These are phyloP conservation scores for Globisporangium heterothallicum DNA, from an alignment of 352 stramenopile species.

Conservation along the genomic window DNA sequence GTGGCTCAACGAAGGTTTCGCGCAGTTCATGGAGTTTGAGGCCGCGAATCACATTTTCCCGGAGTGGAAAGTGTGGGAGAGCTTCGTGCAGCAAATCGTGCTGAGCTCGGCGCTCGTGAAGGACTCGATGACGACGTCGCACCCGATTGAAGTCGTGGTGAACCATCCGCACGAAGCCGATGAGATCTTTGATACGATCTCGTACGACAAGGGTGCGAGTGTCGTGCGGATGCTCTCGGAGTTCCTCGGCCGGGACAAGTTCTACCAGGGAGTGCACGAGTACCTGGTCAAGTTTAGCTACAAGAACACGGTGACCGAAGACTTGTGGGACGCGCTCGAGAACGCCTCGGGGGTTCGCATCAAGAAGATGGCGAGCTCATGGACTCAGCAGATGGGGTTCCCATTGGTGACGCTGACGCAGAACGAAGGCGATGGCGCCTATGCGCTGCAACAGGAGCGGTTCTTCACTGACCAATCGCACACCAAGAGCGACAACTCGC, in stretches of 20 bases:
- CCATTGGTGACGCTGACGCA: conserved; percentile 84
- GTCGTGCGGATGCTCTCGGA: conserved; percentile 73
- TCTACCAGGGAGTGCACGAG: conserved; percentile 82
- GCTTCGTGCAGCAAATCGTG: conserved; percentile 85
- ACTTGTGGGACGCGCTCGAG: conserved; percentile 94
- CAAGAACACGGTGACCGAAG: conserved; percentile 92
- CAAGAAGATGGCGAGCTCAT: conserved; percentile 89
- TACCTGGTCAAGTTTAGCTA: conserved; percentile 95
- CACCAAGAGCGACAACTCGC: conserved; percentile 51
- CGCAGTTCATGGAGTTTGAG: conserved; percentile 94
- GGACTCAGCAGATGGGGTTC: conserved; percentile 94
- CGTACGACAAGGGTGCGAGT: conserved; percentile 90
- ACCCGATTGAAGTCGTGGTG: conserved; percentile 95
- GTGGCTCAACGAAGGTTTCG: conserved; percentile 98
- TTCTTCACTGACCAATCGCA: conserved; percentile 89
- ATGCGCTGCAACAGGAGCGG: conserved; percentile 86
- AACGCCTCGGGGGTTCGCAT: conserved; percentile 87
- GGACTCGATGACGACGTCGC: conserved; percentile 87
- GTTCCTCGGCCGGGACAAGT: conserved; percentile 60
- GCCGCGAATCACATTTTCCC: conserved; percentile 92
- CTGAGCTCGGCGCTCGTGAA: conserved; percentile 85
- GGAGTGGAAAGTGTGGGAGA: conserved; percentile 94
- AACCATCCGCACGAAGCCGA: conserved; percentile 92
- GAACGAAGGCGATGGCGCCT: conserved; percentile 42
- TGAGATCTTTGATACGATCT: conserved; percentile 98